phyloP scores from a whole-genome alignment of 2,329 filamentous ascomycete species.

The Botryotinia convoluta region DNA sequence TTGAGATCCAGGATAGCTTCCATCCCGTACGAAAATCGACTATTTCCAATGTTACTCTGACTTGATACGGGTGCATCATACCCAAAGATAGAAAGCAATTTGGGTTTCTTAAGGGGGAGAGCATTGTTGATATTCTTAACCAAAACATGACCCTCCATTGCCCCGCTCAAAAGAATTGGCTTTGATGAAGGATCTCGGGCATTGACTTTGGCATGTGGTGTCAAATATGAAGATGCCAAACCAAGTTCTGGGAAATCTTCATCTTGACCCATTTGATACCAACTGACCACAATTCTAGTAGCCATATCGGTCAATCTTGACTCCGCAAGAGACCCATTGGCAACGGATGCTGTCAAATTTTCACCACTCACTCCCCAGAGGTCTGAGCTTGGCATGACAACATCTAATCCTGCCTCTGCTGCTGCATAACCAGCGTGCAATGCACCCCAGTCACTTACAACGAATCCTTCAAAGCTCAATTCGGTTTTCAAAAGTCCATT shows the following conservation, averaged over 20 bases:
- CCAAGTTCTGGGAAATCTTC: conserved; percentile 42
- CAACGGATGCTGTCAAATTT: conserved; percentile 52
- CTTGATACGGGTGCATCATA: conserved; percentile 48
- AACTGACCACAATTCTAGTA: conserved; percentile 54
- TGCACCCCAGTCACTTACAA: conserved; percentile 83
- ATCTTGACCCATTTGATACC: conserved; percentile 60
- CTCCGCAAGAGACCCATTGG: conserved; percentile 50
- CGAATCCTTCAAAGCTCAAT: conserved; percentile 76
- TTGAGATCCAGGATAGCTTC: not conserved
- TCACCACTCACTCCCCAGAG: conserved; percentile 26
- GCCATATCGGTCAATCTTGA: conserved; percentile 61
- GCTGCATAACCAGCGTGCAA: conserved; percentile 76
- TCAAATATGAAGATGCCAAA: conserved; percentile 49
- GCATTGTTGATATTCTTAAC: conserved; percentile 58
- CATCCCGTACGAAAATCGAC: not conserved
- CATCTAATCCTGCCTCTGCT: conserved; percentile 77
- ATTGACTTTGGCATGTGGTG: conserved; percentile 53
- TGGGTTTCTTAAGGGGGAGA: conserved; percentile 50
- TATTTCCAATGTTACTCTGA: not conserved
- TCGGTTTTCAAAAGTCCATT: conserved; percentile 83
- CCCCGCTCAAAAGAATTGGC: conserved; percentile 39
- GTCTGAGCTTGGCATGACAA: conserved; percentile 39
- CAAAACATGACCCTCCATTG: conserved; percentile 61
- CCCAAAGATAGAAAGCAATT: conserved; percentile 56
- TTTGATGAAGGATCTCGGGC: conserved; percentile 47